Evolutionary conservation across 495 filamentous ascomycete species (phyloP), one percentile per base, ranked within the genome.

Genomic region (Penicillium angulare): DNA sequence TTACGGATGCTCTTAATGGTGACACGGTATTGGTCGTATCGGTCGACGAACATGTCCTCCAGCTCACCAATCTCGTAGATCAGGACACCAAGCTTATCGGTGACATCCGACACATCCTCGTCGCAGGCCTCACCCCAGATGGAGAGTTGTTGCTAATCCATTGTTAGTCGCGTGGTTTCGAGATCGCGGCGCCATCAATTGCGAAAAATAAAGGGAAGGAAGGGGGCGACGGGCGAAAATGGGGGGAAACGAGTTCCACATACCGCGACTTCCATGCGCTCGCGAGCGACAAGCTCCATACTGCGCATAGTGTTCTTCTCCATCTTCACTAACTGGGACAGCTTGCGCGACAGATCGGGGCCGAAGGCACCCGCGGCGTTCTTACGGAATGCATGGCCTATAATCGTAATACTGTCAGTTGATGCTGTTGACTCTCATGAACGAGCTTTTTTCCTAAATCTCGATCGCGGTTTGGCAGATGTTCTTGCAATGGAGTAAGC

Each of bases 261-360:
- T 86, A 95, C 90, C 60, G 93, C 95, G 57, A 96, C 93, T 59
- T 97, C 95, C 89, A 97, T 97, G 54, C 95, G 82, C 79, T 97
- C 93, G 56, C 90, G 84, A 26, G 90, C 88, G 33, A 97, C 93
- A 44, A 92, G 77, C 68, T 97, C 93, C 81, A 98, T 85, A 67
- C 91, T 96, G 63, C 93, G 88, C 93, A 98, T 98, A 40, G 95
- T 87, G 64, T 98, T 97, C 87, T 98, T 98, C 77, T 98, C 93
- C 95, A 98, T 97, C 79, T 98, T 97, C 52, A 98, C 93, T 29
- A 98, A 83, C 78, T 95, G 89, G 21, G 92, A 86, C 48, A 98
- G 84, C 83, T 98, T 98, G 79, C 93, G 92, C 46, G 95, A 87
- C 24, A 98, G 86, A 49, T 98, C 93, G 49, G 93, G 95, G 49